phyloP scores from a whole-genome alignment of 371 early-diverging fungal species.

The Actinomucor elegans region DNA sequence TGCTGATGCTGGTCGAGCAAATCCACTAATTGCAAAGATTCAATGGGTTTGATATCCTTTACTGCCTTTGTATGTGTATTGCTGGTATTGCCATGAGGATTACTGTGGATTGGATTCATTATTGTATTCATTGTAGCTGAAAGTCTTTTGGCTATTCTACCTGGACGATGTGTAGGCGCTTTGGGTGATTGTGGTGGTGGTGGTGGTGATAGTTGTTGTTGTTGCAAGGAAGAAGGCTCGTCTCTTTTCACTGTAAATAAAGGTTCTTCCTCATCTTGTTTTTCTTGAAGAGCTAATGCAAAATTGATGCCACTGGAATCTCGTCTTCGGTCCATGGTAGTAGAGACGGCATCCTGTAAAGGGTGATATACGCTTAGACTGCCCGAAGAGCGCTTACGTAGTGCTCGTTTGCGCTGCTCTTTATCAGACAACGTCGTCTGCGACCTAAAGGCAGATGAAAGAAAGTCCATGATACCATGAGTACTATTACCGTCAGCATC shows the following conservation, averaged over 20 bases:
- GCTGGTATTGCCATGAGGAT: slow-evolving; percentile 4
- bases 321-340: neutral
- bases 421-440: slow-evolving; percentile 1
- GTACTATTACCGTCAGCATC: too few species aligned
- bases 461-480: slow-evolving; percentile 6
- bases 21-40: slow-evolving; percentile 1
- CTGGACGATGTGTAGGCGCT: slow-evolving; percentile 1
- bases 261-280: neutral
- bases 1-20: slow-evolving; percentile 2
- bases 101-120: slow-evolving; percentile 2
- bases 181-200: neutral
- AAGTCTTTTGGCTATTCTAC: slow-evolving; percentile 10
- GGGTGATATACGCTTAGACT: slow-evolving; percentile 1
- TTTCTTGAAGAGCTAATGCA: slow-evolving; percentile 1
- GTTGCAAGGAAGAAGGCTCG: neutral
- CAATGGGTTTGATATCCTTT: slow-evolving; percentile 5
- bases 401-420: neutral
- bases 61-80: neutral
- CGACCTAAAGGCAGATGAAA: slow-evolving; percentile 14
- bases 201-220: neutral
- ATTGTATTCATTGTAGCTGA: slow-evolving; percentile 2
- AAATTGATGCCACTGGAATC: slow-evolving; percentile 14
- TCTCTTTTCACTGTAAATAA: neutral
- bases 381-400: slow-evolving; percentile 14
- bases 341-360: neutral